These are phyloP conservation scores for Suillus clintonianus DNA, from an alignment of 768 basidiomycete genomes.

Conservation along the genomic window DNA sequence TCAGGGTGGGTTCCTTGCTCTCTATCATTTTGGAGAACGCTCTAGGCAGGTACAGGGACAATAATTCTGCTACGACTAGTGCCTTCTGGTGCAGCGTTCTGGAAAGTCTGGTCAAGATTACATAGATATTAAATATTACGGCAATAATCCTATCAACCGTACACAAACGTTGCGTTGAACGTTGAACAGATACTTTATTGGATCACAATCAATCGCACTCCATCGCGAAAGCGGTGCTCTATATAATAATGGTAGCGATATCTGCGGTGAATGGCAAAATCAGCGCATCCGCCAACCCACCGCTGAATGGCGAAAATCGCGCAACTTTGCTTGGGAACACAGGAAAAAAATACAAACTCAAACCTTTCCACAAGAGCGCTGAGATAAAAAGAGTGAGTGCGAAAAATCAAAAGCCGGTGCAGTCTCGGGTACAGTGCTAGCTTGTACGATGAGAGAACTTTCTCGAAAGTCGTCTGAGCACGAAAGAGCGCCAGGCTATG, in stretches of 20 bases:
- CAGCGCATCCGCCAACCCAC: constrained; percentile 13
- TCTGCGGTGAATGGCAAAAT: constrained; percentile 28
- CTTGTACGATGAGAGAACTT: not conserved
- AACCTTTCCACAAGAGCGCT: not conserved
- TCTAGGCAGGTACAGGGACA: not conserved
- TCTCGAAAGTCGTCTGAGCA: constrained; percentile 17
- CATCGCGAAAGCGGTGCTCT: not conserved
- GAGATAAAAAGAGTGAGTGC: constrained; percentile 18
- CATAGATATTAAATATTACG: not conserved
- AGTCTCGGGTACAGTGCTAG: not conserved
- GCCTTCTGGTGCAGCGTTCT: too few relatives aligned
- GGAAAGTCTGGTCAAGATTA: not conserved
- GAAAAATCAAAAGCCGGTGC: not conserved
- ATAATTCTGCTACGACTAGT: too few relatives aligned
- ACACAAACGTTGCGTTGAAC: not conserved
- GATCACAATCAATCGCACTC: not conserved
- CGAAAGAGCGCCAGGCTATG: constrained; percentile 21
- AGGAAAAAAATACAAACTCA: constrained; percentile 5
- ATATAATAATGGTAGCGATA: constrained; percentile 1
- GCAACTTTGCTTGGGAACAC: constrained; percentile 7
- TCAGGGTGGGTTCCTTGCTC: not conserved
- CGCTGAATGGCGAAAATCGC: constrained; percentile 29
- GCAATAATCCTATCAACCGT: too few relatives aligned
- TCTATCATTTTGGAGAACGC: not conserved
- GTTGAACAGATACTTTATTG: not conserved